phyloP scores from a whole-genome alignment of 1,284 basidiomycete species.

The Butyriboletus appendiculatus region DNA sequence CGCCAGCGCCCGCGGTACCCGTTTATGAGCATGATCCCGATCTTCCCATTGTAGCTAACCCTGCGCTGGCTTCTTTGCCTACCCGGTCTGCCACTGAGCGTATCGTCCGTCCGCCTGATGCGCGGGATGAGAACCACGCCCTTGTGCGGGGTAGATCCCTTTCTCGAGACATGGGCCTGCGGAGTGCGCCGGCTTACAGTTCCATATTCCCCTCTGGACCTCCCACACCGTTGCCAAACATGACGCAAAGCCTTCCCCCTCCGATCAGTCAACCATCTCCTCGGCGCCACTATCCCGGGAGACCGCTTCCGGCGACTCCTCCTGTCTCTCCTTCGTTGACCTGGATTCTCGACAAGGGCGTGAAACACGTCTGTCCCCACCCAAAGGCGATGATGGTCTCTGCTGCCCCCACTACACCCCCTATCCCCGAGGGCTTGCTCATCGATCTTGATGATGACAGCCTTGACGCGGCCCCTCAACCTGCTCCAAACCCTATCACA shows the following conservation, averaged over 20 bases:
- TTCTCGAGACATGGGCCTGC: conserved; percentile 33
- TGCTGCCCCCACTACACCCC: conserved; percentile 24
- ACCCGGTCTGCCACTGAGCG: conserved; percentile 34
- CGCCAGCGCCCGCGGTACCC: conserved; percentile 15
- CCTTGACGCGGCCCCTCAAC: conserved; percentile 21
- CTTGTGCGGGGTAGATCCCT: conserved; percentile 34
- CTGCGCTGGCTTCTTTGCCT: conserved; percentile 18
- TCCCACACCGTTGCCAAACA: conserved; percentile 25
- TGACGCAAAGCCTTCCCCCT: conserved; percentile 30
- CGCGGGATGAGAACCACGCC: conserved; percentile 31
- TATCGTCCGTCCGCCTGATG: conserved; percentile 30
- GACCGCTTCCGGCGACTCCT: conserved; percentile 35
- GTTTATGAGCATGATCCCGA: conserved; percentile 33
- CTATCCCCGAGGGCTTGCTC: conserved; percentile 34
- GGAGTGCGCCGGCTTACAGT: conserved; percentile 37
- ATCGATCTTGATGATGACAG: conserved; percentile 37
- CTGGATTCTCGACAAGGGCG: conserved; percentile 35
- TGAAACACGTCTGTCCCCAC: conserved; percentile 7
- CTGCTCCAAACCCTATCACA: conserved; percentile 2
- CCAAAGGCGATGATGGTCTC: conserved; percentile 22
- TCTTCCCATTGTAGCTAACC: conserved; percentile 26
- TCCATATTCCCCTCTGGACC: conserved; percentile 36
- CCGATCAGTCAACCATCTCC: conserved; percentile 23
- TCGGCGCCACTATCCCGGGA: conserved; percentile 33
- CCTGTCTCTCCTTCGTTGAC: conserved; percentile 35